phyloP scores from a whole-genome alignment of 768 basidiomycete genomes.

The Daedaleopsis nitida region DNA sequence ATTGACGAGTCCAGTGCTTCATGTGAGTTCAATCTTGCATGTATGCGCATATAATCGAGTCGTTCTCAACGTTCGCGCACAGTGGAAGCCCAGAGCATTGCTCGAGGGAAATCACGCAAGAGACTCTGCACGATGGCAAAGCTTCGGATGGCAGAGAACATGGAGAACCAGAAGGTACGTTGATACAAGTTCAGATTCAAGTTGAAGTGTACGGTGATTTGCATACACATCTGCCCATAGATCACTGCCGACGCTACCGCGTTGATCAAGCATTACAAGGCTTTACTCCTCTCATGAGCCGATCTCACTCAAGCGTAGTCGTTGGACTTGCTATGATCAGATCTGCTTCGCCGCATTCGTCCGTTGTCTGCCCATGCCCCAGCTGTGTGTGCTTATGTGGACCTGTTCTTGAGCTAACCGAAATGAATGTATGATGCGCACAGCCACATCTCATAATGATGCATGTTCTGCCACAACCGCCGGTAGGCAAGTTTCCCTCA shows the following conservation, averaged over 20 bases:
- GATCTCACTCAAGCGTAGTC: neutral
- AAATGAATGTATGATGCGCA: neutral
- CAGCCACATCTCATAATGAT: too few species aligned
- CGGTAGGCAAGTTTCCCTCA: too few species aligned
- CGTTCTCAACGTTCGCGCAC: neutral
- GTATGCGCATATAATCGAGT: neutral
- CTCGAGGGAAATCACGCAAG: constrained; percentile 37
- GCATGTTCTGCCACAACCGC: too few species aligned
- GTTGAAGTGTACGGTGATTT: neutral
- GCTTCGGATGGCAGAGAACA: constrained; percentile 36
- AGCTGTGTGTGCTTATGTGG: too few species aligned
- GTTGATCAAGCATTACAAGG: constrained; percentile 45
- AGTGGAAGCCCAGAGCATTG: constrained; percentile 37
- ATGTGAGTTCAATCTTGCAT: constrained; percentile 28
- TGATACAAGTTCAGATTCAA: neutral
- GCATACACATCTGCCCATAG: constrained; percentile 23
- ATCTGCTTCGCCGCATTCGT: too few species aligned
- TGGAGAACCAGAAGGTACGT: constrained; percentile 41
- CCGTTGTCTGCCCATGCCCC: neutral
- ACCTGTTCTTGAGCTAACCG: too few species aligned
- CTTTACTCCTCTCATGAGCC: constrained; percentile 29
- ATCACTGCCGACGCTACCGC: constrained; percentile 40
- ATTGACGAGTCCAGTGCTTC: constrained; percentile 35
- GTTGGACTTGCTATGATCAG: too few species aligned
- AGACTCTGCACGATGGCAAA: constrained; percentile 36